Conservation (phyloP, 2,329 filamentous ascomycete species). For the Penicillium sp. region DNA sequence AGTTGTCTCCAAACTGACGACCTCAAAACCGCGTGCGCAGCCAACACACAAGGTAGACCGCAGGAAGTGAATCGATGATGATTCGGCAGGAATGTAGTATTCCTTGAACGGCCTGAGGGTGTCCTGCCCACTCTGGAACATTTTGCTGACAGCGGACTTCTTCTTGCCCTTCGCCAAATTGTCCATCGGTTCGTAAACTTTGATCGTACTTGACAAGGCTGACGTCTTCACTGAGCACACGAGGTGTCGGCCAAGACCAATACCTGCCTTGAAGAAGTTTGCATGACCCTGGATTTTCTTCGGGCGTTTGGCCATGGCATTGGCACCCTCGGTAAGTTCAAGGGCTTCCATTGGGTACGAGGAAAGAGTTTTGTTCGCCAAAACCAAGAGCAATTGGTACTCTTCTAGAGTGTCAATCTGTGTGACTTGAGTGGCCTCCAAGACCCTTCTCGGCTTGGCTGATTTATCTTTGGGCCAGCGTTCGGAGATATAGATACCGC, state of each 20-base stretch:
- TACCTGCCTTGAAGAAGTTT: slow-evolving; percentile 97
- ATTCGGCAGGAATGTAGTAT: slow-evolving; percentile 97
- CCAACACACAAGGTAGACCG: slow-evolving; percentile 96
- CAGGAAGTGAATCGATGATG: slow-evolving; percentile 96
- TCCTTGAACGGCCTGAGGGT: slow-evolving; percentile 97
- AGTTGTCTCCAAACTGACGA: slow-evolving; percentile 93
- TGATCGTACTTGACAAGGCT: slow-evolving; percentile 90
- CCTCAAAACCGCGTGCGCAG: slow-evolving; percentile 92
- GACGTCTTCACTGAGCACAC: slow-evolving; percentile 97
- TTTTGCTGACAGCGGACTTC: slow-evolving; percentile 91
- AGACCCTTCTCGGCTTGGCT: slow-evolving; percentile 71
- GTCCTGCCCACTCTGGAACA: slow-evolving; percentile 91
- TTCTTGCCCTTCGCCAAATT: slow-evolving; percentile 91
- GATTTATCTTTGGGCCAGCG: slow-evolving; percentile 79
- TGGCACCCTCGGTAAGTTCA: slow-evolving; percentile 72
- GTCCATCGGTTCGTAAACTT: slow-evolving; percentile 98
- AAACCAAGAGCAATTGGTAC: slow-evolving; percentile 83
- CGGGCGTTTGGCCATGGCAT: slow-evolving; percentile 74
- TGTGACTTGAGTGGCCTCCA: slow-evolving; percentile 83
- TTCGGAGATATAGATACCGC: slow-evolving; percentile 87
- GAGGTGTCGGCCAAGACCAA: slow-evolving; percentile 88
- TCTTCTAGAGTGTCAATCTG: slow-evolving; percentile 96
- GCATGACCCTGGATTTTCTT: slow-evolving; percentile 97
- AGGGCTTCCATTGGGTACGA: slow-evolving; percentile 86
- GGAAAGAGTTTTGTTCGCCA: slow-evolving; percentile 88